Base-by-base conservation (phyloP, 176 grass and related monocot species). In the Avena insularis region DNA sequence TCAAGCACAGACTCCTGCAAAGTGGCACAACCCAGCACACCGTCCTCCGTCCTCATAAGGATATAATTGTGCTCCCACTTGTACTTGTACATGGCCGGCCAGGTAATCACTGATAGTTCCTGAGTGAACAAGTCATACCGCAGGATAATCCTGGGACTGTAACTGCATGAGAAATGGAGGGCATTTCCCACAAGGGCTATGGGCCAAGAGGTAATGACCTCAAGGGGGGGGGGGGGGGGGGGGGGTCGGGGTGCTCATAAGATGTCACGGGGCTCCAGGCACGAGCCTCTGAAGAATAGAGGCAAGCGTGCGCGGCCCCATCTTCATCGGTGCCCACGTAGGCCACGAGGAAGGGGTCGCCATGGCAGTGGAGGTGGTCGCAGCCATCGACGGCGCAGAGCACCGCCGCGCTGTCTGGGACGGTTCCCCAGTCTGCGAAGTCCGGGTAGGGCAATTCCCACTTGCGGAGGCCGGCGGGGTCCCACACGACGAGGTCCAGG, bases 331-430 rank as follows among this genome's bases (percentile, higher is more conserved):
- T 48, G 71, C 20, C 71, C 43, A 74, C 2, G 5, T 74, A 74
- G 71, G 14, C 71, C 20, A 74, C 71, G 6, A 46, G 43, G 45
- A 74, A 74, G 71, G 43, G 71, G 71, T 21, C 43, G 71, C 43
- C 71, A 74, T 21, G 43, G 71, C 71, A 74, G 2, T 48, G 2
- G 71, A 74, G 71, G 71, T 74, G 71, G 71, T 74, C 71, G n/a
- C 71, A 74, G 43, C 71, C 71, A 23, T 74, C 45, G 45, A 43
- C 71, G 71, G 45, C 71, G 71, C 71, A 74, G 71, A 74, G 43
- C 45, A 74, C 71, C 71, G 71, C 71, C 11, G 20, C 46, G 12
- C n/a, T 48, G 45, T 6, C 71, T 13, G 71, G 40, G n/a, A 74
- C 0, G 40, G 40, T 5, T 71, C 19, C 3, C 15, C 20, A 21